Base-by-base conservation (phyloP, 2,329 filamentous ascomycete species). In the Penicillium thymicola region DNA sequence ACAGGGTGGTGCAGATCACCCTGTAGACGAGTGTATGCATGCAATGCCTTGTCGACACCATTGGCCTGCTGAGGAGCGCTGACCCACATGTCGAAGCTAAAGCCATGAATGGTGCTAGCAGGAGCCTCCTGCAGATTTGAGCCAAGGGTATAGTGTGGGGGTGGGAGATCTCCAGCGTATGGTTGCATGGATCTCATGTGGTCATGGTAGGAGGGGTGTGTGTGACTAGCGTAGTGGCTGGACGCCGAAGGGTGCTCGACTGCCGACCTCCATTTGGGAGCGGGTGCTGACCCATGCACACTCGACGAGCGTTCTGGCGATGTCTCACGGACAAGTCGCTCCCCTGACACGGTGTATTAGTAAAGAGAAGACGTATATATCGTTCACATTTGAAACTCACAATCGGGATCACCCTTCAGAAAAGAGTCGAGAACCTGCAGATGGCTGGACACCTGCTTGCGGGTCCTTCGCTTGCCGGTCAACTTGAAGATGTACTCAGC, bases 381-480 rank as follows among this genome's bases (percentile, higher is more conserved):
- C 36, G 21, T 48, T 8, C 8, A 16, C 25, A 9, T 42, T 28
- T 40, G 37, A 3, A 44, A 71, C 78, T 75, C 70, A 83, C 82
- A 82, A 57, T 78, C 73, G 28, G 79, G 78, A 58, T 83, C 78
- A 5, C 78, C 75, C 59, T 77, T 76, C 37, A 86, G 72, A 57
- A 83, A 81, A 13, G 77, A 78, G 67, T 84, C 84, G 21, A 87
- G 74, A 2, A 86, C 83, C 69, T 87, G 84, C 27, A 86, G 79
- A 66, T 87, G 84, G 63, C 84, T 87, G 0, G 84, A 86, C 5
- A 87, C 81, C 65, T 86, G 82, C 68, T 87, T 87, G 49, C 84
- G 76, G 16, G 70, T 72, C 51, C 84, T 76, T 27, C 64, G 66
- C 54, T 79, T 79, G 23, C 83, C 82, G 7, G 83, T 86, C 56